Evolutionary conservation across 192 early-diverging fungal genomes (phyloP), one percentile per base, ranked within the genome.

Genomic region (Pilobolus umbonatus): DNA sequence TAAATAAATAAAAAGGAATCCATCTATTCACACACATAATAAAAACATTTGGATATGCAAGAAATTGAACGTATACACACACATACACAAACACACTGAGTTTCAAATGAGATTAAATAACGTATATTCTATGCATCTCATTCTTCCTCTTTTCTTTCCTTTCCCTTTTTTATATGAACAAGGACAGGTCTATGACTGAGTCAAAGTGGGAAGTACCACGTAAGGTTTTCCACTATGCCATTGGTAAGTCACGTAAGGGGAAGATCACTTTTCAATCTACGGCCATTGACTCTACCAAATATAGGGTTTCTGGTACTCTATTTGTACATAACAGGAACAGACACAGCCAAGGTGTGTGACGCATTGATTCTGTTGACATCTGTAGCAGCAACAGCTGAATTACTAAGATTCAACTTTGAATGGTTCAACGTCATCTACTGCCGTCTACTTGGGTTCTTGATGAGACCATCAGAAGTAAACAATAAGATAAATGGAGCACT

Each of bases 161-260:
- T n/a, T n/a, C n/a, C n/a, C n/a, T n/a, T n/a, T n/a, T n/a, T n/a
- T n/a, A n/a, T n/a, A n/a, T n/a, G n/a, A n/a, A n/a, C n/a, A n/a
- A n/a, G n/a, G n/a, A n/a, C n/a, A n/a, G n/a, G n/a, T n/a, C n/a
- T n/a, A n/a, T n/a, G n/a, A n/a, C n/a, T n/a, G n/a, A n/a, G n/a
- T n/a, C n/a, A n/a, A n/a, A n/a, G n/a, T 74, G 68, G 65, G 75
- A 77, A 53, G 40, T 77, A 11, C 69, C 75, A 29, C 49, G 75
- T 30, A 77, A 77, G 52, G 11, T 57, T 4, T 68, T 71, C 44
- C 75, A 77, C 43, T 71, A 71, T 32, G 65, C 72, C 11, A 74
- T 77, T 35, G 75, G 75, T 77, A 67, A 46, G 29, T 42, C 5
- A 60, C 40, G 26, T 0, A 4, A 29, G 22, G 0, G 9, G 57